phyloP scores from a whole-genome alignment of 192 early-diverging fungal species.

The Backusella luteola region DNA sequence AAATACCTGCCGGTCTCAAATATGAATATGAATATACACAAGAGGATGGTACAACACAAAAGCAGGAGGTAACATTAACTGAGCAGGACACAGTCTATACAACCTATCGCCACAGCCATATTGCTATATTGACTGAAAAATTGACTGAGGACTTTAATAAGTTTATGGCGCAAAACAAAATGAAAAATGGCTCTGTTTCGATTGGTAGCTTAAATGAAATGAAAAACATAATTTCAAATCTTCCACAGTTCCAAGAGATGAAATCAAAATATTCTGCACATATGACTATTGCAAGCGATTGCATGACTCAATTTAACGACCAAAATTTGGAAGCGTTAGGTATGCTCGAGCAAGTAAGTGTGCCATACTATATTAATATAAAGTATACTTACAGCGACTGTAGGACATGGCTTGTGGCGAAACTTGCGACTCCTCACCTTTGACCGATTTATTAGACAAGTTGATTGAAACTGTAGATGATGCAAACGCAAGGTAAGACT shows the following conservation, averaged over 20 bases:
- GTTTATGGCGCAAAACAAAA: constrained; percentile 80
- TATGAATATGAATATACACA: constrained; percentile 57
- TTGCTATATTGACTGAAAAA: constrained; percentile 73
- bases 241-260: constrained; percentile 88
- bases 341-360: constrained; percentile 70
- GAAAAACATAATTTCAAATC: constrained; percentile 79
- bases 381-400: background rate
- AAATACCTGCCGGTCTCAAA: constrained; percentile 54
- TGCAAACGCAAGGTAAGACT: constrained; percentile 50
- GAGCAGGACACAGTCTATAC: constrained; percentile 81
- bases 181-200: constrained; percentile 28
- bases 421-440: constrained; percentile 64
- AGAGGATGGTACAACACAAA: constrained; percentile 41
- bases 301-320: constrained; percentile 71
- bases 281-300: constrained; percentile 84
- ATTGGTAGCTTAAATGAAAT: constrained; percentile 67
- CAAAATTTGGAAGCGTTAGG: constrained; percentile 68
- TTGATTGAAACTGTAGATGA: constrained; percentile 79
- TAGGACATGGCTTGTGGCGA: constrained; percentile 79
- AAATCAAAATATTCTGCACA: constrained; percentile 82
- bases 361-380: background rate
- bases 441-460: constrained; percentile 70
- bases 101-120: constrained; percentile 76
- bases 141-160: constrained; percentile 73
- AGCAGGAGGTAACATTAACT: constrained; percentile 59